A percentile compares a stretch with the other conserved stretches of the same genome.
phyloP scores from a whole-genome alignment of 495 filamentous ascomycete species.

The Daldinia loculata region DNA sequence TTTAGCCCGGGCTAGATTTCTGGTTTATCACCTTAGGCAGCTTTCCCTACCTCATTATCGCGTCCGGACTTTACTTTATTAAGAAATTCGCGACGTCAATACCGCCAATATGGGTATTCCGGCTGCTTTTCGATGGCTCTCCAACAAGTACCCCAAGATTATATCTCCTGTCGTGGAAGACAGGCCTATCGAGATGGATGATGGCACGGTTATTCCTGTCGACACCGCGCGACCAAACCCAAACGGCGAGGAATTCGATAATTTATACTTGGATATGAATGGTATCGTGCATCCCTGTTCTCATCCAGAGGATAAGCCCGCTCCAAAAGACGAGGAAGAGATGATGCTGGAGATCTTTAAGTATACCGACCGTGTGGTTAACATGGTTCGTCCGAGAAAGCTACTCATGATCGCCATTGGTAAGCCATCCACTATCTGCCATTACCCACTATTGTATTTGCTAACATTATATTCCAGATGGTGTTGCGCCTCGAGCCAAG shows the following conservation, averaged over 20 bases:
- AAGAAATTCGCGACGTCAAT: slow-evolving; percentile 5
- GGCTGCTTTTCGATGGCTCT: slow-evolving; percentile 92
- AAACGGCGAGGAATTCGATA: slow-evolving; percentile 98
- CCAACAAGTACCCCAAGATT: slow-evolving; percentile 96
- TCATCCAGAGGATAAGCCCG: slow-evolving; percentile 91
- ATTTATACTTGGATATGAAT: slow-evolving; percentile 99
- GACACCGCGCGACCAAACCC: slow-evolving; percentile 87
- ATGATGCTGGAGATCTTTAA: slow-evolving; percentile 99
- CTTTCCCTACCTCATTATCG: neutral
- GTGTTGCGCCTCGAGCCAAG: slow-evolving; percentile 92
- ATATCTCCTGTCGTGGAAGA: slow-evolving; percentile 91
- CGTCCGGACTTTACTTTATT: slow-evolving; percentile 8
- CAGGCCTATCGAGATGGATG: slow-evolving; percentile 72
- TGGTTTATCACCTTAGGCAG: neutral
- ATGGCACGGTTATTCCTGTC: slow-evolving; percentile 83
- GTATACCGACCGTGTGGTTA: slow-evolving; percentile 97
- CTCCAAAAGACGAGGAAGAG: slow-evolving; percentile 93
- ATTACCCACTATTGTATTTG: neutral
- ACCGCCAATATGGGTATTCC: slow-evolving; percentile 85
- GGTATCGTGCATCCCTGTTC: slow-evolving; percentile 99
- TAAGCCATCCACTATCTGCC: slow-evolving; percentile 57
- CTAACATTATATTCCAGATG: slow-evolving; percentile 68
- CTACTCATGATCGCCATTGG: slow-evolving; percentile 97
- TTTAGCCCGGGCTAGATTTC: slow-evolving; percentile 20
- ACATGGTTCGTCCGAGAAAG: slow-evolving; percentile 96